Evolutionary conservation across 495 filamentous ascomycete species (phyloP).

Genomic region (Neurospora sp.): DNA sequence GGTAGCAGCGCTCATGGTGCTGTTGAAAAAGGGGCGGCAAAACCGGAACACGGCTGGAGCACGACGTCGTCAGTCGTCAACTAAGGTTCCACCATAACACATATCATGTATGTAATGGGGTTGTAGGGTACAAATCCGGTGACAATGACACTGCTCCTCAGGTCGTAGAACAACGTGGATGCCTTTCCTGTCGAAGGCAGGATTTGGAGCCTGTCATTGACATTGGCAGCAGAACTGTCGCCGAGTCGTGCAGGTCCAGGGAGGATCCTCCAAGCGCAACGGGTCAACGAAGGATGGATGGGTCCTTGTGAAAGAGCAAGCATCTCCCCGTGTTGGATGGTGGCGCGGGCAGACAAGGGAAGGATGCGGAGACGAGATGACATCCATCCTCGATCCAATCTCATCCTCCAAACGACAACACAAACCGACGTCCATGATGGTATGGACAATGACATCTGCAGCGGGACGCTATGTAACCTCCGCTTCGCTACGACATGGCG

Average conservation of each 20-base stretch:
- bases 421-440: not conserved
- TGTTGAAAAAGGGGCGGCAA: not conserved
- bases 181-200: not conserved
- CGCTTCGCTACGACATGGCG: not conserved
- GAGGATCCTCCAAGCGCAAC: not conserved
- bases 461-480: not conserved
- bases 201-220: not conserved
- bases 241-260: not conserved
- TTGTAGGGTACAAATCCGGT: not conserved
- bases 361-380: not conserved
- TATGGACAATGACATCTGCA: not conserved
- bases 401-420: not conserved
- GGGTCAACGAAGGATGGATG: not conserved
- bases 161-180: not conserved
- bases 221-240: not conserved
- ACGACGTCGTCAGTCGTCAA: not conserved
- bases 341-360: not conserved
- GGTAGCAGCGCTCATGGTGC: not conserved
- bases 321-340: not conserved
- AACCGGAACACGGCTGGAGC: not conserved
- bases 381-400: not conserved
- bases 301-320: not conserved
- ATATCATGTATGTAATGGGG: not conserved
- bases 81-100: not conserved
- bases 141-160: not conserved